Evolutionary conservation across 805 yeast species (phyloP), one percentile per base, ranked within the genome.

Genomic region (Myxozyma vanderwaltii): DNA sequence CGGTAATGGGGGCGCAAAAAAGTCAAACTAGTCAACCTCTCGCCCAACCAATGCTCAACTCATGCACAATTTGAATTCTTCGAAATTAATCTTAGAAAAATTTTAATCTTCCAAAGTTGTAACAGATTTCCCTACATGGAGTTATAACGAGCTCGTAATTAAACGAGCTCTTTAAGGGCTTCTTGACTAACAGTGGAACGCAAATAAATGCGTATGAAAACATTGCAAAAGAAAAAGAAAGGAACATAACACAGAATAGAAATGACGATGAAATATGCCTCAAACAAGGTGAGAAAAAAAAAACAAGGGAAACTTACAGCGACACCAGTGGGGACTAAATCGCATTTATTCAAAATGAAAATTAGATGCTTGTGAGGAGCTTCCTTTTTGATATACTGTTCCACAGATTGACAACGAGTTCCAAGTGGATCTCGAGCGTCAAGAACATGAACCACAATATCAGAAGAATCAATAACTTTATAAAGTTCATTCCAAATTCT

Each of bases 371-470:
- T 92, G 73, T 94, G 99, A 13, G 98, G 89, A 71, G 96, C 91
- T 76, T 92, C 99, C 66, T 89, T 92, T 68, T 82, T 84, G 73
- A 92, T 89, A 72, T 90, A 91, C 70, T 90, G 91, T 75, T 94
- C 97, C 56, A 92, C 97, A 1, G 95, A 82, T 68, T 81, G 86
- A 80, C 99, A 92, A 68, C 98, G 83, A 8, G 99, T 92, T 55
- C 99, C 99, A 66, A 91, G 71, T 23, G 99, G 99, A 77, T 92
- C 97, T 76, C 99, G 86, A 1, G 99, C 99, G 76, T 92, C 99
- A 56, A 92, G 78, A 24, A 94, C 99, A 69, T 94, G 97, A 61
- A 92, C 88, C 40, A 92, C 96, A 45, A 92, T 97, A 77, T 92
- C 99, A 0, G 97, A 90, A 10, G 98, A 92, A 75, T 92, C 99